A percentile compares a stretch with the other conserved stretches of the same genome.
Evolutionary conservation across 192 early-diverging fungal species (phyloP).

Genomic region (Podila minutissima): DNA sequence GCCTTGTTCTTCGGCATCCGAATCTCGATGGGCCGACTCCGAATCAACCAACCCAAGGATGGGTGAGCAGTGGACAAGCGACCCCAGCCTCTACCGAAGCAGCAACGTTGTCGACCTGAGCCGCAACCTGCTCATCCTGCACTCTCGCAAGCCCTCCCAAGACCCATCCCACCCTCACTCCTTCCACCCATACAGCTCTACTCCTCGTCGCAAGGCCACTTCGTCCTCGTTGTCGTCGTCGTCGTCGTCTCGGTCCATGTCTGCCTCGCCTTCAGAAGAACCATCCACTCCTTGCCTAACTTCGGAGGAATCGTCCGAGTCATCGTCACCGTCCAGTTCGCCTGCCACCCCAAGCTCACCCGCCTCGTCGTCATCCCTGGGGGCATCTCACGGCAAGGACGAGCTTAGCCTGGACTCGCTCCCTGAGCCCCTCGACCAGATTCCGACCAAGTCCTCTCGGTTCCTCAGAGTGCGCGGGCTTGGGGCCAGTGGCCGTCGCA

Average conservation of each 20-base stretch:
- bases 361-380: neutral
- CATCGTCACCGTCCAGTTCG: constrained; percentile 26
- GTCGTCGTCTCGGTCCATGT: constrained; percentile 12
- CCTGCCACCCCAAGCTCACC: constrained; percentile 15
- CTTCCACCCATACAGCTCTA: constrained; percentile 15
- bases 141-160: constrained; percentile 43
- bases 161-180: constrained; percentile 1
- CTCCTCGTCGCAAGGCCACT: neutral
- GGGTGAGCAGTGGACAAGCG: constrained; percentile 43
- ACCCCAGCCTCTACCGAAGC: constrained; percentile 33
- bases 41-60: constrained; percentile 10
- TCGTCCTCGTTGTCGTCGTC: neutral
- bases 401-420: constrained; percentile 16
- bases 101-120: constrained; percentile 43
- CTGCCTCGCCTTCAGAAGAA: constrained; percentile 29
- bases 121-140: constrained; percentile 45
- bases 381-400: neutral
- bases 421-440: constrained; percentile 13
- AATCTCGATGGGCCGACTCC: neutral
- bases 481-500: constrained; percentile 22
- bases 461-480: constrained; percentile 40
- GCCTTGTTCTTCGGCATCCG: neutral
- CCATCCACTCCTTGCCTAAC: neutral
- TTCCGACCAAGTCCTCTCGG: constrained; percentile 22
- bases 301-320: neutral